phyloP scores from a whole-genome alignment of 1,284 basidiomycete genomes.

The Anthracocystis panici-leucophaei region DNA sequence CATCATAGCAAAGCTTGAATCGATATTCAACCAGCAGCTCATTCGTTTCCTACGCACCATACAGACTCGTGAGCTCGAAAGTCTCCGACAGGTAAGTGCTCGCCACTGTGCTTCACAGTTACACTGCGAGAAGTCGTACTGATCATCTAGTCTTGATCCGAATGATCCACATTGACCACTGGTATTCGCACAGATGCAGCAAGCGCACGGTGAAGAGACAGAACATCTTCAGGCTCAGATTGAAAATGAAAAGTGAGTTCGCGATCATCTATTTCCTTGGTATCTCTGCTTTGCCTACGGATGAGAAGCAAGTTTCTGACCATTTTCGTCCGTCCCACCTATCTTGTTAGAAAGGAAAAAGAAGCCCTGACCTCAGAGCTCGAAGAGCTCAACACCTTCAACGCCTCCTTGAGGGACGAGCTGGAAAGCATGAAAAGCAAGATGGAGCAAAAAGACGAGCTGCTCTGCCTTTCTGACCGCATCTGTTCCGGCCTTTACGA shows the following conservation, averaged over 20 bases:
- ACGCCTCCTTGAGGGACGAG: conserved; percentile 7
- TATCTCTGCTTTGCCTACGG: too few species aligned
- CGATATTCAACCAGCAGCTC: neutral
- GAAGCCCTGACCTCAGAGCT: conserved; percentile 11
- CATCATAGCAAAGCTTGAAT: too few species aligned
- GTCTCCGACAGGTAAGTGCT: conserved; percentile 17
- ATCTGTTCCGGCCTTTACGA: conserved; percentile 30
- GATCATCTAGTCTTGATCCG: too few species aligned
- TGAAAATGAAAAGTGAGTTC: conserved; percentile 12
- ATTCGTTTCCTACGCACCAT: too few species aligned
- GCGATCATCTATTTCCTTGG: too few species aligned
- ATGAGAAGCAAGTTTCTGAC: neutral
- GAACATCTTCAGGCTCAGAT: conserved; percentile 13
- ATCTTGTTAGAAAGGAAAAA: conserved; percentile 8
- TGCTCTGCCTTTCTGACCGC: conserved; percentile 36
- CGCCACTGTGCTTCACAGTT: neutral
- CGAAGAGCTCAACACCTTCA: conserved; percentile 2
- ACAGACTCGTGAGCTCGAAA: conserved; percentile 43
- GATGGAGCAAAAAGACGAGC: conserved; percentile 26
- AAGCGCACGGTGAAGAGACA: conserved; percentile 16
- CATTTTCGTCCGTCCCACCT: neutral
- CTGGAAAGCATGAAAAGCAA: conserved; percentile 14
- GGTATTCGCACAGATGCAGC: conserved; percentile 16
- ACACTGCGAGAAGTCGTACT: too few species aligned
- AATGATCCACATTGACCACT: too few species aligned